These are phyloP conservation scores for Cryptococcus sp. DNA, from an alignment of 1,284 basidiomycete species.

Conservation along the genomic window DNA sequence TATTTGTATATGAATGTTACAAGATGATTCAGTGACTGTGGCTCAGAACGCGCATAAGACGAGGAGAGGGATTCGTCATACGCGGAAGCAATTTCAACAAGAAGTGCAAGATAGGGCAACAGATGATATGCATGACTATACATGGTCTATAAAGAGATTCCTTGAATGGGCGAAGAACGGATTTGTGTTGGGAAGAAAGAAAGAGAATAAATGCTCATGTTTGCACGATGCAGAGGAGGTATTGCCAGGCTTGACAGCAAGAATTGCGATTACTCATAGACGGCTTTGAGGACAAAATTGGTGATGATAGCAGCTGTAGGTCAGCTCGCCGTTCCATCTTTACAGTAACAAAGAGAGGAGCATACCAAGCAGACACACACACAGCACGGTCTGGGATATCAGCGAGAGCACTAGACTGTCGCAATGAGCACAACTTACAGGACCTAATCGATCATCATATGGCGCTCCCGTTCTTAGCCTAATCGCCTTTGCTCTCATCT, in stretches of 20 bases:
- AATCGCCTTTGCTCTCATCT: constrained; percentile 93
- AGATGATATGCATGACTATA: neutral
- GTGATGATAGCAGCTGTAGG: constrained; percentile 72
- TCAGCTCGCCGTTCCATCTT: neutral
- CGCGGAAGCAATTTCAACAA: neutral
- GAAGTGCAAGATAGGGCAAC: neutral
- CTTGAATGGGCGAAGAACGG: neutral
- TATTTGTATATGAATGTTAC: neutral
- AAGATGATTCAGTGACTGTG: neutral
- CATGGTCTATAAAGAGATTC: neutral
- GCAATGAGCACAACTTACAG: constrained; percentile 53
- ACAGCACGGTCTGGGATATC: constrained; percentile 68
- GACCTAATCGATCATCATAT: constrained; percentile 92
- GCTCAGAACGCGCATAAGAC: neutral
- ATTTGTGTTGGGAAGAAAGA: neutral
- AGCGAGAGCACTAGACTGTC: constrained; percentile 48
- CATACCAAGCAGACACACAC: constrained; percentile 75
- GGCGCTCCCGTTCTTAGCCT: constrained; percentile 86
- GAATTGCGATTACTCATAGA: constrained; percentile 26
- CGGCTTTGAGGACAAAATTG: constrained; percentile 71
- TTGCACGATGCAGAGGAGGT: neutral
- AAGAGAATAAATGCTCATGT: neutral
- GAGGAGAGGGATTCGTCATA: neutral
- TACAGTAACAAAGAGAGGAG: constrained; percentile 7
- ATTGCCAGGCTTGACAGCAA: neutral